Conservation (phyloP, 768 basidiomycete species). For the Suillus americanus region DNA sequence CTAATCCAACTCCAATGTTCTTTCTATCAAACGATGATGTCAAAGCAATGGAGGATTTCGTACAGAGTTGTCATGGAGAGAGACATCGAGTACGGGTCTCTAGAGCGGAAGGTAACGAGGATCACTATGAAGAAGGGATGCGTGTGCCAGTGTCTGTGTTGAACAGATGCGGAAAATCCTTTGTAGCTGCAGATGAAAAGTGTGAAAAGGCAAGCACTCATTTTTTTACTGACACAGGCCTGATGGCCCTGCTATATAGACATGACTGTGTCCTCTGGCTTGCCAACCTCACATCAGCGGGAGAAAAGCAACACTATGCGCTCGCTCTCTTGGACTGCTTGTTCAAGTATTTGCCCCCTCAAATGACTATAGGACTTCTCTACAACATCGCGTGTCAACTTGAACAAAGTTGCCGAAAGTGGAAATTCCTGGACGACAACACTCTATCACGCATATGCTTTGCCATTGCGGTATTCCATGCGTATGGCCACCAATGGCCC, state of each 20-base stretch:
- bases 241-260: slow-evolving; percentile 16
- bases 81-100: neutral
- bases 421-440: neutral
- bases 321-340: slow-evolving; percentile 19
- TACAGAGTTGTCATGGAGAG: neutral
- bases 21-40: slow-evolving; percentile 24
- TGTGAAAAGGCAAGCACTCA: slow-evolving; percentile 17
- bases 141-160: slow-evolving; percentile 29
- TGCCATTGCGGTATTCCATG: slow-evolving; percentile 35
- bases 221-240: slow-evolving; percentile 18
- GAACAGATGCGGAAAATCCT: slow-evolving; percentile 34
- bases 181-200: slow-evolving; percentile 18
- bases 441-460: slow-evolving; percentile 16
- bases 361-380: slow-evolving; percentile 15
- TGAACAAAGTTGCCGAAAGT: slow-evolving; percentile 16
- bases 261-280: slow-evolving; percentile 20
- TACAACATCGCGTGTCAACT: slow-evolving; percentile 27
- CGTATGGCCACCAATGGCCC: slow-evolving; percentile 34
- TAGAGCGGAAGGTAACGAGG: neutral
- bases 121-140: slow-evolving; percentile 22
- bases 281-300: slow-evolving; percentile 17
- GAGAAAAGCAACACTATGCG: slow-evolving; percentile 20
- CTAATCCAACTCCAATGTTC: slow-evolving; percentile 15
- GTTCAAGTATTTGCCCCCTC: slow-evolving; percentile 16
- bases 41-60: slow-evolving; percentile 16